phyloP scores from a whole-genome alignment of 2,329 filamentous ascomycete genomes.

The Ilyonectria mors-panacis region DNA sequence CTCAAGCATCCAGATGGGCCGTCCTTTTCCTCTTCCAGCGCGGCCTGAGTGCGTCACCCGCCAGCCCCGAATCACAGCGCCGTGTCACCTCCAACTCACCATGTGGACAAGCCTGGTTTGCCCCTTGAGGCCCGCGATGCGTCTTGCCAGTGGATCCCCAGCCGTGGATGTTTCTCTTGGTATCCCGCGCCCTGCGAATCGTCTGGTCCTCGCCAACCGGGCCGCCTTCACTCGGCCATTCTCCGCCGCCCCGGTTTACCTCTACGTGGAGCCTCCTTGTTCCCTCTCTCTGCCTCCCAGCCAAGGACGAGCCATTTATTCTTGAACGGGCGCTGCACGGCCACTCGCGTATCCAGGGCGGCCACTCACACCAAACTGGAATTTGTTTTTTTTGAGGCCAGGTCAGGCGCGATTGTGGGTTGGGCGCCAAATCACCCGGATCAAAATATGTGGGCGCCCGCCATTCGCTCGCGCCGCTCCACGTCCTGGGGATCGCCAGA shows the following conservation, averaged over 20 bases:
- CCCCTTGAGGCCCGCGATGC: background rate
- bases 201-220: too few species aligned
- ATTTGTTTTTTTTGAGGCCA: conserved; percentile 1
- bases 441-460: conserved; percentile 3
- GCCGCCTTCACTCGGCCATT: too few species aligned
- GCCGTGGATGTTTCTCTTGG: too few species aligned
- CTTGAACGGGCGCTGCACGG: background rate
- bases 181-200: too few species aligned
- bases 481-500: conserved; percentile 4
- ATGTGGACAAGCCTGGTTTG: conserved; percentile 5
- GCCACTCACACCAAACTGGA: conserved; percentile 13
- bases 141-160: too few species aligned
- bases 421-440: conserved; percentile 11
- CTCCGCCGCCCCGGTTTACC: conserved; percentile 10
- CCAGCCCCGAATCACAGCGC: background rate
- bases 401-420: background rate
- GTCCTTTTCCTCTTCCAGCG: too few species aligned
- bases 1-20: too few species aligned
- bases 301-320: conserved; percentile 20
- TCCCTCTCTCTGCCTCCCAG: background rate
- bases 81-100: background rate
- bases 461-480: conserved; percentile 6
- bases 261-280: background rate
- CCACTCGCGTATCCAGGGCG: conserved; percentile 29
- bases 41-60: background rate